Base-by-base conservation (phyloP, 805 yeast species). In the Brettanomyces sp. region DNA sequence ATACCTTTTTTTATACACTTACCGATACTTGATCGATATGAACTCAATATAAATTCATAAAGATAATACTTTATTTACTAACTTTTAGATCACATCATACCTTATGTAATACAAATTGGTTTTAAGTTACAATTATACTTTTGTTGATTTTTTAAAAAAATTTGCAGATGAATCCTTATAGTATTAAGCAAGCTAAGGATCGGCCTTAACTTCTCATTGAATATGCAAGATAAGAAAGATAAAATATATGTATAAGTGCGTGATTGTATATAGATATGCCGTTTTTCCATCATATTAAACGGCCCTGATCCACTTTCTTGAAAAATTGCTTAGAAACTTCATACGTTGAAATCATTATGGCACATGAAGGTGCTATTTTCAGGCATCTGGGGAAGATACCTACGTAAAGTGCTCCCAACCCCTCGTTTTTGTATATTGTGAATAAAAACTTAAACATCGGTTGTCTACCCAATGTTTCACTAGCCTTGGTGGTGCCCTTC, bases 321-420 rank as follows among this genome's bases (percentile, higher is more conserved):
- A 76, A 75, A 35, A 80, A 59, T 47, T 77, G 77, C 63, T 93
- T 93, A 25, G 95, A 85, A 39, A 90, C 69, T 62, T 93, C 99
- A 61, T 93, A 93, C 36, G 93, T 83, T 11, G 97, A 87, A 40
- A 93, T 89, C 99, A 93, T 93, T 36, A 93, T 91, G 1, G 99
- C 99, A 73, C 99, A 93, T 13, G 96, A 82, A 9, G 99, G 98
- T 0, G 97, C 96, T 25, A 93, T 85, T 60, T 93, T 93, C 62
- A 91, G 66, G 6, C 91, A 76, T 52, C 99, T 74, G 0, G 98
- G 98, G 2, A 77, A 69, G 36, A 89, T 66, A 0, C 99, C 99
- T 35, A 86, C 85, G 58, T 84, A 93, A n/a, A 93, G 66, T 0
- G 97, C 91, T 4, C 70, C 59, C n/a, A 77, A 41, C 0, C 99